phyloP scores from a whole-genome alignment of 305 asterid species.

The Salvia sclarea region DNA sequence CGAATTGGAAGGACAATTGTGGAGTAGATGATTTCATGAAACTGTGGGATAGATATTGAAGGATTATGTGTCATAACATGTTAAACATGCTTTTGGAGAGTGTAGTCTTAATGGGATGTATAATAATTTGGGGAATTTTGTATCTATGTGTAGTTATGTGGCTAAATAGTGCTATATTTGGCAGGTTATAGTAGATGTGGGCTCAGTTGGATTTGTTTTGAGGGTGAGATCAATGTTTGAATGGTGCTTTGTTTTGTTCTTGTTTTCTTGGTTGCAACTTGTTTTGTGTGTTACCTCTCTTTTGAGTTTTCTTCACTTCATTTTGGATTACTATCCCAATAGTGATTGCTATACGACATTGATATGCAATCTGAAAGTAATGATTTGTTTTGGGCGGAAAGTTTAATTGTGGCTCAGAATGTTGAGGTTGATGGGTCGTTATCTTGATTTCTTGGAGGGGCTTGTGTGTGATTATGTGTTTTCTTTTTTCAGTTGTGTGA shows the following conservation, averaged over 20 bases:
- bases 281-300: not conserved
- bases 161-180: slow-evolving; percentile 24
- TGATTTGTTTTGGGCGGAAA: slow-evolving; percentile 42
- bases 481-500: not conserved
- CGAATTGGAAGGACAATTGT: not conserved
- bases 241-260: slow-evolving; percentile 18
- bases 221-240: slow-evolving; percentile 18
- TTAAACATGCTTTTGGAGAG: not conserved
- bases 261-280: slow-evolving; percentile 11
- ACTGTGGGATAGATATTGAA: not conserved
- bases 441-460: slow-evolving; percentile 35
- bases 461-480: slow-evolving; percentile 7
- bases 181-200: slow-evolving; percentile 26
- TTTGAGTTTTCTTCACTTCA: slow-evolving; percentile 23
- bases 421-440: slow-evolving; percentile 39
- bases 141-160: not conserved
- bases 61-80: not conserved
- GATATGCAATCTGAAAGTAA: slow-evolving; percentile 46
- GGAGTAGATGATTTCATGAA: not conserved
- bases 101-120: not conserved
- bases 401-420: slow-evolving; percentile 28
- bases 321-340: slow-evolving; percentile 21
- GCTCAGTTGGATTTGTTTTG: slow-evolving; percentile 22
- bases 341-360: slow-evolving; percentile 28
- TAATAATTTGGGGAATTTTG: slow-evolving; percentile 14